Conservation (phyloP, 176 grass and related monocot genomes). For the Paspalum notatum region DNA sequence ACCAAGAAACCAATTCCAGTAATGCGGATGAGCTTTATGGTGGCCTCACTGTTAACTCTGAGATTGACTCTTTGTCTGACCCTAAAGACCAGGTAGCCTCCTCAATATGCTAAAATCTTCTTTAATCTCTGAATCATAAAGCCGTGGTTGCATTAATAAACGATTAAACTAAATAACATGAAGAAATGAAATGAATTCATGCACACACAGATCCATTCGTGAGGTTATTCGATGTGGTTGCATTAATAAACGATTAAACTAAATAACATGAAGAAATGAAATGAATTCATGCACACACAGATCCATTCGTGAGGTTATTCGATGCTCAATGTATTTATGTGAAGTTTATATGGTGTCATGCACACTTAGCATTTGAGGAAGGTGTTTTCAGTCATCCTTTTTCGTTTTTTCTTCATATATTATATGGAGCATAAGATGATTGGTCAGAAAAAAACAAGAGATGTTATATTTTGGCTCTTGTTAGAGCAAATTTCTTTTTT, state of each 20-base stretch:
- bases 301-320: neutral
- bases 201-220: neutral
- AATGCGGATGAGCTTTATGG: constrained; percentile 58
- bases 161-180: neutral
- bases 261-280: neutral
- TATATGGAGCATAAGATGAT: constrained; percentile 6
- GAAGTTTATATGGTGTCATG: constrained; percentile 2
- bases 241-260: neutral
- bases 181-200: neutral
- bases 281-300: neutral
- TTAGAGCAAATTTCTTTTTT: constrained; percentile 25
- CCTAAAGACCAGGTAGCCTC: constrained; percentile 87
- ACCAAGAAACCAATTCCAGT: constrained; percentile 54
- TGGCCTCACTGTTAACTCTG: constrained; percentile 63
- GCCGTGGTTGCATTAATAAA: neutral
- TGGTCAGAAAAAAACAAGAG: neutral
- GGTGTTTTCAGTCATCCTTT: constrained; percentile 13
- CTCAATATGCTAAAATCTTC: constrained; percentile 9
- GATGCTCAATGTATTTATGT: constrained; percentile 6
- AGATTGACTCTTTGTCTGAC: constrained; percentile 85
- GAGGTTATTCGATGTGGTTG: neutral
- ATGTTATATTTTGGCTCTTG: neutral
- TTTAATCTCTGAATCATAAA: constrained; percentile 23
- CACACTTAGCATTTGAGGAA: constrained; percentile 13
- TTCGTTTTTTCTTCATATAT: constrained; percentile 1